phyloP scores from a whole-genome alignment of 257 asterid genomes.

The Parsonsia alboflavescens region DNA sequence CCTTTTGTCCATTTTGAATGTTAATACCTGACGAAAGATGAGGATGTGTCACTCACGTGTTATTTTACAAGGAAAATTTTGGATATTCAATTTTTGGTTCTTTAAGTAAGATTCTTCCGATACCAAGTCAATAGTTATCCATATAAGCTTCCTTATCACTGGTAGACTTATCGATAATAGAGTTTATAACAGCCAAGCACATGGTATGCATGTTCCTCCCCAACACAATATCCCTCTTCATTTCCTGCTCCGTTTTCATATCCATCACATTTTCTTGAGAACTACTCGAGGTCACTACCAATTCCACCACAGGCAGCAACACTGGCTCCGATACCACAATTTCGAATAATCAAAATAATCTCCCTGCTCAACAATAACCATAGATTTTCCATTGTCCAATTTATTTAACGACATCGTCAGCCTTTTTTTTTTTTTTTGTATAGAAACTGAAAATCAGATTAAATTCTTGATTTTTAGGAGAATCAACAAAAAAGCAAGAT shows the following conservation, averaged over 20 bases:
- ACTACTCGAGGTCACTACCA: neutral
- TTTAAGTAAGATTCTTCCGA: slow-evolving; percentile 62
- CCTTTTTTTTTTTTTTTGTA: slow-evolving; percentile 26
- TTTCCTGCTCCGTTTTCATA: slow-evolving; percentile 20
- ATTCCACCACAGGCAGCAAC: slow-evolving; percentile 38
- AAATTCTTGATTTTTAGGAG: neutral
- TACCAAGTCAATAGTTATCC: slow-evolving; percentile 90
- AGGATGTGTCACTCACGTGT: no score
- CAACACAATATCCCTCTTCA: slow-evolving; percentile 58
- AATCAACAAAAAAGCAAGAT: no score
- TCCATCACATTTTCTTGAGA: neutral
- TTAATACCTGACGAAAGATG: no score
- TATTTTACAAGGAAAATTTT: no score
- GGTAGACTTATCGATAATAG: slow-evolving; percentile 78
- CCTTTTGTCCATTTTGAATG: no score
- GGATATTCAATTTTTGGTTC: no score
- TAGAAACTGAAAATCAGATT: slow-evolving; percentile 1
- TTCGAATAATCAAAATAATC: slow-evolving; percentile 44
- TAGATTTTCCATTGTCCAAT: slow-evolving; percentile 27
- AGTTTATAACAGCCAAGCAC: slow-evolving; percentile 85
- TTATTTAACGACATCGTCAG: slow-evolving; percentile 36
- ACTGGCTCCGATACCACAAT: slow-evolving; percentile 51
- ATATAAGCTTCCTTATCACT: slow-evolving; percentile 92
- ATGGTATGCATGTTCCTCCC: slow-evolving; percentile 82
- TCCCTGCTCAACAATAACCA: slow-evolving; percentile 12